Percentiles rank a stretch among this genome's conserved stretches.
phyloP scores from a whole-genome alignment of 164 flowering plant species.

The Piper longum region DNA sequence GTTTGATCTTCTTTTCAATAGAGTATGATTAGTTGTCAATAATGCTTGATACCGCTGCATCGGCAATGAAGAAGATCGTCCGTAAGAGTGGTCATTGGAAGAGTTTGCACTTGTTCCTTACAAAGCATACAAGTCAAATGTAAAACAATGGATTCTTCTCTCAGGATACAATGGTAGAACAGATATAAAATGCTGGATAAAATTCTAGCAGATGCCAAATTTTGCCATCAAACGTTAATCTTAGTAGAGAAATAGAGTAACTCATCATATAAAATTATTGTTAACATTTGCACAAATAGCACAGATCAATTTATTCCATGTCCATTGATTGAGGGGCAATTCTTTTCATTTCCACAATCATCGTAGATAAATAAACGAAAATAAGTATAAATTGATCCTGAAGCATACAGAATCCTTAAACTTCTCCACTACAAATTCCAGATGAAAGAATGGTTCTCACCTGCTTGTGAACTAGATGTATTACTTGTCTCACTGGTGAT shows the following conservation, averaged over 20 bases:
- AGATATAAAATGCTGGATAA: not conserved
- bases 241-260: too few relatives aligned
- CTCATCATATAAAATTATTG: too few relatives aligned
- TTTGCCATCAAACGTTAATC: too few relatives aligned
- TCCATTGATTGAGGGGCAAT: too few relatives aligned
- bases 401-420: not conserved
- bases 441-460: not conserved
- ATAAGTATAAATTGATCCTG: not conserved
- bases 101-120: conserved; percentile 26
- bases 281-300: too few relatives aligned
- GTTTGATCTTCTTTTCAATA: conserved; percentile 15
- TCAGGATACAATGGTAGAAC: not conserved
- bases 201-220: not conserved
- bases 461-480: conserved; percentile 24
- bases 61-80: conserved; percentile 27
- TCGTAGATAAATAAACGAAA: too few relatives aligned
- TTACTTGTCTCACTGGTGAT: not conserved
- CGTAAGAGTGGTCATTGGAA: conserved; percentile 17
- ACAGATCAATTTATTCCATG: too few relatives aligned
- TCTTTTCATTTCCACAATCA: too few relatives aligned
- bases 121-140: not conserved
- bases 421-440: not conserved
- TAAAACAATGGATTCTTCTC: not conserved
- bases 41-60: conserved; percentile 46
- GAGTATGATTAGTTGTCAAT: conserved; percentile 30